Base-by-base conservation (phyloP, 1,284 basidiomycete genomes). In the Apiotrichum laibachii region DNA sequence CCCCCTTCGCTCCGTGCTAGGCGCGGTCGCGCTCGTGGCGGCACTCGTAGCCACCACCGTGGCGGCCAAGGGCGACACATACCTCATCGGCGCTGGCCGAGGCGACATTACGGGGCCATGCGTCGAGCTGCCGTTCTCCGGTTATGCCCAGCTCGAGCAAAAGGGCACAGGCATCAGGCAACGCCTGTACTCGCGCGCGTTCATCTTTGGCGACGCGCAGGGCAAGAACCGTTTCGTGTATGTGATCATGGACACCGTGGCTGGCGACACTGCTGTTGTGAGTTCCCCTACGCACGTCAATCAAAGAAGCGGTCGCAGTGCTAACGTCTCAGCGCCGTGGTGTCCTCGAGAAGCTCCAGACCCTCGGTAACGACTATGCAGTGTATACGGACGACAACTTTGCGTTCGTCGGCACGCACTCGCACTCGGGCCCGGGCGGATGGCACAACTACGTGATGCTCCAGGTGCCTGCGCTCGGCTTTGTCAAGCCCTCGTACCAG, bases 391-490 rank as follows among this genome's bases (percentile, higher is more conserved):
- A 34, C 8, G 15, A 21, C 37, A 59, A 59, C 34, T 51, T 62
- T 5, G 61, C 61, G 2, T 7, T 62, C 0, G 45, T 54, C 10
- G 57, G 54, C 5, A 59, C 57, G 42, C 61, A 62, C 55, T 53
- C 50, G 33, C 61, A 62, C 50, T 53, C 54, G 0, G 61, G 61
- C 6, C 61, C 61, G 2, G 61, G 57, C 16, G 61, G 61, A 9
- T 62, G 55, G 54, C 43, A 56, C 47, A 62, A 62, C 51, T 62
- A 62, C 33, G 26, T 62, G 26, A 48, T 62, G 13, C 55, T 42
- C 31, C 61, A 56, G 51, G 21, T 59, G 3, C 50, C 54, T 6
- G 10, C 49, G 18, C 48, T 62, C 15, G 61, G 61, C 1, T 59
- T 62, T 39, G 53, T 46, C 26, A 45, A 53, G 34, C 48, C 50